Percentiles rank a stretch among this genome's conserved stretches.
Conservation (phyloP, 176 grass and related monocot species). For the Juncus effusus region DNA sequence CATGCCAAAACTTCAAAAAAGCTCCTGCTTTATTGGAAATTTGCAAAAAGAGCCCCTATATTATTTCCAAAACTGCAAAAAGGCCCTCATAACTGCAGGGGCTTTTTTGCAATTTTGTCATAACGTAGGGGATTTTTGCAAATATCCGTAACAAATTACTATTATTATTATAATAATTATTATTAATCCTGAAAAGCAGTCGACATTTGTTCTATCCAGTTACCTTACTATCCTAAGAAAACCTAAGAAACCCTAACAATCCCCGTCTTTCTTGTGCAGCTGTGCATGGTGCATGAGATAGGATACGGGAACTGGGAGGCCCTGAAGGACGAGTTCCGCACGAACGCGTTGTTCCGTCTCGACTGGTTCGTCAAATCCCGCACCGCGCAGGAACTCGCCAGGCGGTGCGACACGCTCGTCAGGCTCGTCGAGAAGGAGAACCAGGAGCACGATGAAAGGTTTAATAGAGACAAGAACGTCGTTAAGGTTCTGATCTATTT, state of each 20-base stretch:
- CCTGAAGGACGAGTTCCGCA: constrained; percentile 67
- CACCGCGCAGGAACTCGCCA: constrained; percentile 62
- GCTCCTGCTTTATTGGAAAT: no score
- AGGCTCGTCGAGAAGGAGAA: constrained; percentile 80
- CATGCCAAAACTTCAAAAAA: no score
- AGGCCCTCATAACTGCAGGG: no score
- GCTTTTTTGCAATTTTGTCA: no score
- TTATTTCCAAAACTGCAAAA: neutral
- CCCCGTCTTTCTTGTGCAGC: constrained; percentile 30
- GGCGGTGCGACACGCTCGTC: constrained; percentile 69
- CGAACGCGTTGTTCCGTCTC: constrained; percentile 59
- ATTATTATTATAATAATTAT: no score
- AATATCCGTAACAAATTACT: no score
- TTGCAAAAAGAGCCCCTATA: no score
- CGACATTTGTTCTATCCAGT: no score
- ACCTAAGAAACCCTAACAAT: no score
- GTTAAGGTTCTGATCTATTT: constrained; percentile 29
- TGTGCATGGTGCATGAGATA: constrained; percentile 76
- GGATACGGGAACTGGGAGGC: constrained; percentile 84
- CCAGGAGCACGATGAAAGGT: constrained; percentile 64
- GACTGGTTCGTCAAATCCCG: constrained; percentile 88
- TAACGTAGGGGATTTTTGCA: no score
- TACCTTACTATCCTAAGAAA: no score
- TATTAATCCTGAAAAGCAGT: no score
- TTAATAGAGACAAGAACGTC: constrained; percentile 63